Conservation (phyloP, 306 rosid species). For the Hippophae rhamnoides region DNA sequence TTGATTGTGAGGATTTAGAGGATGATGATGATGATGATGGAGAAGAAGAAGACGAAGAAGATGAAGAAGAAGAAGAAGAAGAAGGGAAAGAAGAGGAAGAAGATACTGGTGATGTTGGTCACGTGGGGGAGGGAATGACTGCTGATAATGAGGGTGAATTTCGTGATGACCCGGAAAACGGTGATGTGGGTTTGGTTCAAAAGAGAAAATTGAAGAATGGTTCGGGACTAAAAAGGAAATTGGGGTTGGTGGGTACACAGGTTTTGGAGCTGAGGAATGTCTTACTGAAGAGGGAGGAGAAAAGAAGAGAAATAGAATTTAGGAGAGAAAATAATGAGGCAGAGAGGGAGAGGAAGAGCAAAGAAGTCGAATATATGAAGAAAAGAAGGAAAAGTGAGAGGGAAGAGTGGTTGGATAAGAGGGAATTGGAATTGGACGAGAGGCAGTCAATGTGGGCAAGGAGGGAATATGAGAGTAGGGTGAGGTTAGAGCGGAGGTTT, state of each 20-base stretch:
- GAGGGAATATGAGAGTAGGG: conserved; percentile 48
- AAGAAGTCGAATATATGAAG: conserved; percentile 34
- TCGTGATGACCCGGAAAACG: conserved; percentile 16
- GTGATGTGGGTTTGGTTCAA: conserved; percentile 15
- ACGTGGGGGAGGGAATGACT: conserved; percentile 17
- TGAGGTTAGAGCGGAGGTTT: conserved; percentile 43
- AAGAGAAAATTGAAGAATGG: conserved; percentile 31
- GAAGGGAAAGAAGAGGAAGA: conserved; percentile 8
- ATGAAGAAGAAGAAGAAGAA: conserved; percentile 17
- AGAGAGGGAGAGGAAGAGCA: conserved; percentile 38
- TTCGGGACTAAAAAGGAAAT: conserved; percentile 22
- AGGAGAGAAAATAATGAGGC: conserved; percentile 40
- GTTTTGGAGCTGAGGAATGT: conserved; percentile 51
- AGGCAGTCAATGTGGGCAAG: conserved; percentile 39
- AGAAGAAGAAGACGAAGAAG: conserved; percentile 23
- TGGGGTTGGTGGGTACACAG: conserved; percentile 34
- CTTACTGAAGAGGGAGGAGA: conserved; percentile 64
- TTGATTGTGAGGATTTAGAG: conserved; percentile 35
- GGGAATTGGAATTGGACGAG: conserved; percentile 52
- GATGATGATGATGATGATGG: conserved; percentile 28
- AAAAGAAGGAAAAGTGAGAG: conserved; percentile 32
- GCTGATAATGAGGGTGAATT: conserved; percentile 25
- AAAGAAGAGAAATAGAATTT: conserved; percentile 60
- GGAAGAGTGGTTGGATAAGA: conserved; percentile 42
- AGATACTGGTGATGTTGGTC: conserved; percentile 14